Conservation (phyloP, 1,284 basidiomycete genomes). For the Apiotrichum laibachii region DNA sequence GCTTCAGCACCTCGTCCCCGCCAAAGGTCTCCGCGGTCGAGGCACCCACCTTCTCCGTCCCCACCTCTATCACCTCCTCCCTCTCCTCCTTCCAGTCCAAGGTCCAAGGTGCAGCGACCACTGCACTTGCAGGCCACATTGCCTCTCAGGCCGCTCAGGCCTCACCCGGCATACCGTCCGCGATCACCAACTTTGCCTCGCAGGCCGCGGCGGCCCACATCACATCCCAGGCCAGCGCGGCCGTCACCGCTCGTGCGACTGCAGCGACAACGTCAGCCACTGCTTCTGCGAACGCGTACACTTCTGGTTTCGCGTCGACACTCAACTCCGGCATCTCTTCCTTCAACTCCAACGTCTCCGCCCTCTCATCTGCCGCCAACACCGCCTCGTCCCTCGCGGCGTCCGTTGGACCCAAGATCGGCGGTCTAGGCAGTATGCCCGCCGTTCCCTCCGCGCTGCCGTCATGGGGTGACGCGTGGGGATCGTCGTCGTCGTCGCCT, state of each 20-base stretch:
- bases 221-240: conserved; percentile 1
- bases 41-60: neutral
- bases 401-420: neutral
- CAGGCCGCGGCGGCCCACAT: neutral
- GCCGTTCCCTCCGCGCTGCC: neutral
- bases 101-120: neutral
- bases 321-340: neutral
- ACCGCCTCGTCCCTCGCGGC: neutral
- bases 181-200: neutral
- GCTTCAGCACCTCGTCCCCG: neutral
- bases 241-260: neutral
- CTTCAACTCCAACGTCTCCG: neutral
- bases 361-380: neutral
- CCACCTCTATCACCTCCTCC: neutral
- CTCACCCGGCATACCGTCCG: neutral
- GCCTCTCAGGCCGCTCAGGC: neutral
- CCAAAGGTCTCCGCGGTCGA: neutral
- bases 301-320: neutral
- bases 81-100: conserved; percentile 3
- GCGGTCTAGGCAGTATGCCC: neutral
- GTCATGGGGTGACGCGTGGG: conserved; percentile 1
- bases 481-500: neutral
- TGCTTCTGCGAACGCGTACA: neutral
- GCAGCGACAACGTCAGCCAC: conserved; percentile 1
- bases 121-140: neutral